Percentiles rank a stretch among this genome's conserved stretches.
Conservation (phyloP, 2,329 filamentous ascomycete genomes). For the Aspergillus amoenus region DNA sequence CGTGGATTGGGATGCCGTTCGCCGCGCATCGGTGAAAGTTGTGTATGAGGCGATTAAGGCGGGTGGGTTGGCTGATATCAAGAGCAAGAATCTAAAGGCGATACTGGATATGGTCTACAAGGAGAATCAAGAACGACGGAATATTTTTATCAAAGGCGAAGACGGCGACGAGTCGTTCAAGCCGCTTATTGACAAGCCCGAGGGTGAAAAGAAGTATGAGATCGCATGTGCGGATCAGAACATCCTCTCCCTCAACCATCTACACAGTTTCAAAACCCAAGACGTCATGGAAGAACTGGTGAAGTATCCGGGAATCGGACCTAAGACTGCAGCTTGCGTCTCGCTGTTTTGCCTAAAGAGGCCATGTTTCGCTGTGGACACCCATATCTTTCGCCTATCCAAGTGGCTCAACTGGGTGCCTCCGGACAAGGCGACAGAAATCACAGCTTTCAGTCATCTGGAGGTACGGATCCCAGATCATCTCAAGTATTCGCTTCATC, state of each 20-base stretch:
- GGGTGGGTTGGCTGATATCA: conserved; percentile 70
- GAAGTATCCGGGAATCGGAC: conserved; percentile 62
- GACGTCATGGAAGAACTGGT: conserved; percentile 59
- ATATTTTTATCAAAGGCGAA: conserved; percentile 49
- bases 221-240: conserved; percentile 57
- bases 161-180: conserved; percentile 38
- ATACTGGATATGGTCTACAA: conserved; percentile 71
- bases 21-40: conserved; percentile 56
- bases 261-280: conserved; percentile 55
- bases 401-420: conserved; percentile 65
- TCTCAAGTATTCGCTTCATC: conserved; percentile 63
- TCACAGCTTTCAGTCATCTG: conserved; percentile 58
- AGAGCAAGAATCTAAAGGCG: conserved; percentile 69
- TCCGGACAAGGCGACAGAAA: conserved; percentile 42
- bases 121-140: conserved; percentile 61
- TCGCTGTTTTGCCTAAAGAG: conserved; percentile 64
- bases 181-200: conserved; percentile 34
- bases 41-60: conserved; percentile 68
- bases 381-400: conserved; percentile 64
- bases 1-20: conserved; percentile 73
- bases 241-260: conserved; percentile 64
- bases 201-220: conserved; percentile 56
- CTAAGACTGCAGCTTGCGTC: conserved; percentile 67
- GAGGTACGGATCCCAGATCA: conserved; percentile 62
- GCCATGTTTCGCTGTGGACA: conserved; percentile 65